Evolutionary conservation across 805 yeast genomes (phyloP), one percentile per base, ranked within the genome.

Genomic region (Candida nanaspora): DNA sequence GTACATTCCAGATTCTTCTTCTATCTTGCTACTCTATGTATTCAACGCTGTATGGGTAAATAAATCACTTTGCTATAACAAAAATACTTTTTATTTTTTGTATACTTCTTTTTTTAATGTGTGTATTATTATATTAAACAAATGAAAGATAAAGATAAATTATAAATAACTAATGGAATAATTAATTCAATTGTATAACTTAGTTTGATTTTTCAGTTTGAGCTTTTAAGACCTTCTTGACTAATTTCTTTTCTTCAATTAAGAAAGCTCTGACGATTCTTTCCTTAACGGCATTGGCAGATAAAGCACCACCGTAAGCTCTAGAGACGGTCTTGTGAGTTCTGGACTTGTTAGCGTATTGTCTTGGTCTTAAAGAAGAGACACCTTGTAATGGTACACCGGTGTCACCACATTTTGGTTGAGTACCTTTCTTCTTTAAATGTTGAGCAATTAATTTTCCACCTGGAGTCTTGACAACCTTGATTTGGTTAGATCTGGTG

Each of bases 391-490:
- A 70, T 52, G 76, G 71, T 46, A 61, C 61, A 69, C 89, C 89
- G 72, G 86, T 79, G 78, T 82, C 89, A 78, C 89, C 89, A 78
- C 89, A 82, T 70, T 80, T 82, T 67, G 82, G 83, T 76, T 86
- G 80, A 63, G 94, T 69, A 63, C 87, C 95, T 59, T 66, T 66
- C 82, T 88, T 88, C 84, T 86, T 86, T 67, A 87, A 78, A 79
- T 93, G 98, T 74, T 89, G 96, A 68, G 96, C 96, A 69, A 88
- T 82, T 74, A 93, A 82, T 74, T 83, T 84, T 70, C 98, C 98
- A 82, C 99, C 99, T 74, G 99, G 98, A 76, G 99, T 93, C 86
- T 91, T 93, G 65, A 91, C 95, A 74, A 91, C 95, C 89, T 86
- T 91, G 80, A 93, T 91, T 80, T 85, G 86, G 96, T 93, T 93